phyloP scores from a whole-genome alignment of 179 eudicot genomes.

The Beta lomatogona region DNA sequence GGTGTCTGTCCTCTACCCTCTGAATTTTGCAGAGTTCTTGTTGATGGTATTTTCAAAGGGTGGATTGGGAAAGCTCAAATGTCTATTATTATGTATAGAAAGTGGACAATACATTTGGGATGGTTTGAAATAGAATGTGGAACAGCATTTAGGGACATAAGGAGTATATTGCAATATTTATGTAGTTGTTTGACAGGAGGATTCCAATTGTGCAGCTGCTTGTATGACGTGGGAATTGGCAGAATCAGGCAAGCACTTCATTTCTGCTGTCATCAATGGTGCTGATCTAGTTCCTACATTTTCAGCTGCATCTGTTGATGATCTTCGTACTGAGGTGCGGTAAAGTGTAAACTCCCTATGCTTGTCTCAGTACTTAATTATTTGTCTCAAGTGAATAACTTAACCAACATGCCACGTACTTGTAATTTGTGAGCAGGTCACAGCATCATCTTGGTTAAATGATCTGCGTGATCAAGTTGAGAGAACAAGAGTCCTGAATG shows the following conservation, averaged over 20 bases:
- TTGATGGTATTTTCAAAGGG: too few species aligned
- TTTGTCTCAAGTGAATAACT: background rate
- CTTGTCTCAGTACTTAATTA: background rate
- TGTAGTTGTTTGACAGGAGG: conserved; percentile 8
- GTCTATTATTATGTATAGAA: too few species aligned
- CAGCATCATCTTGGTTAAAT: conserved; percentile 93
- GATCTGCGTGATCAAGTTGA: conserved; percentile 97
- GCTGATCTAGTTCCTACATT: conserved; percentile 96
- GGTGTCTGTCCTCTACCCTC: background rate
- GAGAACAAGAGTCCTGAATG: conserved; percentile 76
- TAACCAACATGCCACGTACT: conserved; percentile 8
- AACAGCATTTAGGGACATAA: background rate
- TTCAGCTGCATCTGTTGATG: conserved; percentile 88
- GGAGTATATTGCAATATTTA: background rate
- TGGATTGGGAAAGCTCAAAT: too few species aligned
- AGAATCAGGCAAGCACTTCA: conserved; percentile 89
- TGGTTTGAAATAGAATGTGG: too few species aligned
- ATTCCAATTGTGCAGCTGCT: conserved; percentile 67
- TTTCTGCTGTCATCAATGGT: conserved; percentile 82
- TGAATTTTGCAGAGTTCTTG: background rate
- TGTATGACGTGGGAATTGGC: conserved; percentile 99
- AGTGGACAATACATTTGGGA: too few species aligned
- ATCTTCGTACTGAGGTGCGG: conserved; percentile 91
- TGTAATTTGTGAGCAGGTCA: conserved; percentile 56
- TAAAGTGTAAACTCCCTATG: conserved; percentile 16